Percentiles rank a stretch among this genome's conserved stretches.
Conservation (phyloP, 495 filamentous ascomycete species). For the Trichoderma parareesei region DNA sequence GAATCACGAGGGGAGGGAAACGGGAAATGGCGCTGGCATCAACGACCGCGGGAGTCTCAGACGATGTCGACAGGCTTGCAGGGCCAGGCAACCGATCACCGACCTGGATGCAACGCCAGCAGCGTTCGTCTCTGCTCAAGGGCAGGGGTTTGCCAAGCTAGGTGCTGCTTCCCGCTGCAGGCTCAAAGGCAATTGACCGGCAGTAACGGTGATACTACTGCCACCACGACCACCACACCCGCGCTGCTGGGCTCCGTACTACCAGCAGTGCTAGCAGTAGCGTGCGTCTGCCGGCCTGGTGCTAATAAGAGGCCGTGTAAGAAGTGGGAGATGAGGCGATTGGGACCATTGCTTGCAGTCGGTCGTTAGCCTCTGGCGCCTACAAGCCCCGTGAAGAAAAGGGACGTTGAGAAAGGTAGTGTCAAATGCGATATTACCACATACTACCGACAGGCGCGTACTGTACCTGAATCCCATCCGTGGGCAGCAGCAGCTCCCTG, state of each 20-base stretch:
- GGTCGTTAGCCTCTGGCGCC: too few species aligned
- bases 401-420: too few species aligned
- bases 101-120: conserved; percentile 6
- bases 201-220: background rate
- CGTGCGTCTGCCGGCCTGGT: background rate
- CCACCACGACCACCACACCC: background rate
- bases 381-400: too few species aligned
- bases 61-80: background rate
- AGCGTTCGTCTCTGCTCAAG: background rate
- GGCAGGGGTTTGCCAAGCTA: background rate
- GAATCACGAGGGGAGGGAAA: conserved; percentile 7
- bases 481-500: too few species aligned
- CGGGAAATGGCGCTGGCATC: conserved; percentile 1
- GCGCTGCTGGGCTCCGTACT: conserved; percentile 1
- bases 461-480: too few species aligned
- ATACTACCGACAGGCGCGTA: too few species aligned
- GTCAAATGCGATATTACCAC: too few species aligned
- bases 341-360: too few species aligned
- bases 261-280: background rate
- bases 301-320: background rate
- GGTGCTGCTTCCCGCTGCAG: background rate
- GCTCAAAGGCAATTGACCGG: background rate
- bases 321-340: background rate
- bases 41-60: background rate
- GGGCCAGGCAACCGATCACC: background rate